Base-by-base conservation (phyloP, 2,329 filamentous ascomycete genomes). In the Chrysosphaeria jannelii region DNA sequence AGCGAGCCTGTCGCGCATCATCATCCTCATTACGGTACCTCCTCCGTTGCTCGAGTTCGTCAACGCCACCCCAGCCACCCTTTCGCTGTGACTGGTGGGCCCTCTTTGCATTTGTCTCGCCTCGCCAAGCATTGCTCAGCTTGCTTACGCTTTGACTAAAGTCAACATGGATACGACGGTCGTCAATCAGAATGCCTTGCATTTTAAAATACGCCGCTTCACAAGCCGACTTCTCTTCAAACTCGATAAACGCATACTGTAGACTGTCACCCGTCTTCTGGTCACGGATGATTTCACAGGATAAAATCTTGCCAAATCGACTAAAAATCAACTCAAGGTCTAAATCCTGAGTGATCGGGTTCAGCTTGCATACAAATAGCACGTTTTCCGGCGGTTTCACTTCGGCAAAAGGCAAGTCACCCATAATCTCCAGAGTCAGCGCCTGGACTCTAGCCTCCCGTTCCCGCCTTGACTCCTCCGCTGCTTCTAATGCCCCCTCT, bases 141-240 rank as follows among this genome's bases (percentile, higher is more conserved):
- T 76, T 81, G 30, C 66, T 60, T 29, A 79, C 85, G 39, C 76
- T 90, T 47, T 97, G 85, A 8, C 79, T 91, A 44, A 97, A 97
- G 46, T 97, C 85, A 26, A 97, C 85, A 39, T 97, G 85, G 31
- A 97, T 97, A 20, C 85, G 68, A 32, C 90, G 74, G 36, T 97
- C 85, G 37, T 97, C 85, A 32, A 97, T 93, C 26, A 97, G 49
- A 2, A 93, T 81, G 3, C 70, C 76, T 42, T 97, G 78, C 85
- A 97, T 97, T 47, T 97, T 97, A 50, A 88, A 85, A 39, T 91
- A 97, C 3, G 85, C 85, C 24, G 74, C 64, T 45, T 97, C 85
- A 41, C 85, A 93, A 25, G 81, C 72, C 33, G 69, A 62, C 45
- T 91, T 85, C 26, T 88, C 71, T 28, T 81, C 74, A 36, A 81